Conservation (phyloP, 2,329 filamentous ascomycete species). For the Fusarium proliferatum region DNA sequence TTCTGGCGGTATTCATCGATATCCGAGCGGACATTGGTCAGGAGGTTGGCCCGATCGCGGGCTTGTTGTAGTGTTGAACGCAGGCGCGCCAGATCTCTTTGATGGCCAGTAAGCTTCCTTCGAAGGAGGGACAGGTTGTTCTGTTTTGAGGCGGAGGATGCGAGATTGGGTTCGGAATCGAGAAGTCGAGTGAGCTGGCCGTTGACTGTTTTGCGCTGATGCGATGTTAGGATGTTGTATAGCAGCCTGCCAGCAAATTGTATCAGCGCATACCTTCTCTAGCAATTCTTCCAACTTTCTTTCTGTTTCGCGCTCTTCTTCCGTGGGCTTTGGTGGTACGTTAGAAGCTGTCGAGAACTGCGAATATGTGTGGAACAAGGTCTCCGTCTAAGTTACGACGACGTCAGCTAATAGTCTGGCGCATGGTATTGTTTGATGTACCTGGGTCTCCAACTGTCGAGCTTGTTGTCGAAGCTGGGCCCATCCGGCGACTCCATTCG, state of each 20-base stretch:
- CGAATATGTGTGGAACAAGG: conserved; percentile 84
- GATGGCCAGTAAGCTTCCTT: conserved; percentile 89
- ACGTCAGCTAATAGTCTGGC: conserved; percentile 36
- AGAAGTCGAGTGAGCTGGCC: conserved; percentile 87
- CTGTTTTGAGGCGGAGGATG: conserved; percentile 93
- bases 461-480: conserved; percentile 94
- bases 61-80: conserved; percentile 78
- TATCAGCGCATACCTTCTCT: conserved; percentile 69
- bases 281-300: conserved; percentile 85
- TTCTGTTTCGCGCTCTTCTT: conserved; percentile 85
- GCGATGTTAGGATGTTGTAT: conserved; percentile 20
- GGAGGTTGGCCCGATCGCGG: conserved; percentile 87
- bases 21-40: conserved; percentile 90
- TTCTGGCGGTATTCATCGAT: conserved; percentile 88
- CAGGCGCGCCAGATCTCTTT: conserved; percentile 81
- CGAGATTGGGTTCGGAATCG: conserved; percentile 89
- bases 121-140: conserved; percentile 93
- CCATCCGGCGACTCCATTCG: conserved; percentile 76
- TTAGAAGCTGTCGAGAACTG: conserved; percentile 86
- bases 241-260: not conserved
- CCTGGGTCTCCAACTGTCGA: conserved; percentile 88
- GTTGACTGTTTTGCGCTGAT: conserved; percentile 83
- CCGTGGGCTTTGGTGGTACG: conserved; percentile 83
- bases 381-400: conserved; percentile 75
- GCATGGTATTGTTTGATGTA: conserved; percentile 54